Percentiles rank a stretch among this genome's conserved stretches.
Evolutionary conservation across 139 green algal species (phyloP).

Genomic region (Coccomyxa sp.): DNA sequence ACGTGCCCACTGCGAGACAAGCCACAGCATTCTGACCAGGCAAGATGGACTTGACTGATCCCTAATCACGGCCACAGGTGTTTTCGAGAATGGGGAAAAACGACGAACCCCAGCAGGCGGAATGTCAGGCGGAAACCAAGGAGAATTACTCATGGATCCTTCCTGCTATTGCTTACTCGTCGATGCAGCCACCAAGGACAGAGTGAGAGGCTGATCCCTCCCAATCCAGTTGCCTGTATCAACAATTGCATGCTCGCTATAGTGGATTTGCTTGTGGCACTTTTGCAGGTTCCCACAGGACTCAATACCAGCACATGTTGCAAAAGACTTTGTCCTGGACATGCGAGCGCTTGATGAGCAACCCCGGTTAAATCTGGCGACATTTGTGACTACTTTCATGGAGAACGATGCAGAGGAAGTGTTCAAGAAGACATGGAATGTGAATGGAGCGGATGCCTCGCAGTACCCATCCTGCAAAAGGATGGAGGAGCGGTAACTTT

Average conservation of each 20-base stretch:
- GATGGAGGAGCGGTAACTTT: not conserved
- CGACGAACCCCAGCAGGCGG: too few species aligned
- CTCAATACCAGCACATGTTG: not conserved
- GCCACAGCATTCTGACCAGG: too few species aligned
- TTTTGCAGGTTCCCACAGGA: not conserved
- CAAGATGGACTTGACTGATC: too few species aligned
- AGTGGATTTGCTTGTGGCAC: too few species aligned
- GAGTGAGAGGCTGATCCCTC: not conserved
- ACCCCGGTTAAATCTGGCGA: not conserved
- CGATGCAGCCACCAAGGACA: not conserved
- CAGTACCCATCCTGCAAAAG: not conserved
- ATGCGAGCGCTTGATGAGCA: not conserved
- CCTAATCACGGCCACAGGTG: too few species aligned
- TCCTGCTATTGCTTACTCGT: not conserved
- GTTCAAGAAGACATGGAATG: not conserved
- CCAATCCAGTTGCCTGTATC: too few species aligned
- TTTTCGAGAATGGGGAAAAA: too few species aligned
- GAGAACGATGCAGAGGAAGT: not conserved
- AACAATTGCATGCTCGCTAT: too few species aligned
- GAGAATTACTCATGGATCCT: not conserved
- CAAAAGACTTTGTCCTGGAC: not conserved
- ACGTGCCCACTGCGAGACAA: too few species aligned
- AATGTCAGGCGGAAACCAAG: not conserved
- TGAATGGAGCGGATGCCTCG: not conserved
- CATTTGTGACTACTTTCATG: not conserved